Conservation (phyloP, 2,329 filamentous ascomycete genomes). For the Geosmithia flava region DNA sequence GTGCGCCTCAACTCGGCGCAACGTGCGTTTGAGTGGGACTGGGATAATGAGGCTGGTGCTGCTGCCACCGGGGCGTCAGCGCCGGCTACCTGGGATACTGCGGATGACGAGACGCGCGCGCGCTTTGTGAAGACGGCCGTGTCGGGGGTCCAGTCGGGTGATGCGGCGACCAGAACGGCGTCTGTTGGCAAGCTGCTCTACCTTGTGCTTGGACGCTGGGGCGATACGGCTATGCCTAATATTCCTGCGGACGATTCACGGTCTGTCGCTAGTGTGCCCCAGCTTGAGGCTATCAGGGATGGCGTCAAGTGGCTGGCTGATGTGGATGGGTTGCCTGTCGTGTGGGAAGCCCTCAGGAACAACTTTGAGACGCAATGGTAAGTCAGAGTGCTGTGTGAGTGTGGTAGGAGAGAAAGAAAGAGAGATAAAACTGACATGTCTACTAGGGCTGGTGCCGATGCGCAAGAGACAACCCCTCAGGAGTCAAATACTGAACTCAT, state of each 20-base stretch:
- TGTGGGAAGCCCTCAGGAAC: slow-evolving; percentile 37
- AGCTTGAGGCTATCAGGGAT: slow-evolving; percentile 46
- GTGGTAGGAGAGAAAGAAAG: too few relatives aligned
- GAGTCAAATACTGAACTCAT: slow-evolving; percentile 47
- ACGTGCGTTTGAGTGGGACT: slow-evolving; percentile 65
- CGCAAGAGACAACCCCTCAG: slow-evolving; percentile 27
- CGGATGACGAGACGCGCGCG: slow-evolving; percentile 39
- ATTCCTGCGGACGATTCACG: slow-evolving; percentile 26
- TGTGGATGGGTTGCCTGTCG: slow-evolving; percentile 33
- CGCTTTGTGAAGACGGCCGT: slow-evolving; percentile 47
- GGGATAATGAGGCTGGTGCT: slow-evolving; percentile 33
- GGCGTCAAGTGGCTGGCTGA: slow-evolving; percentile 38
- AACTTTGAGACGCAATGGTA: slow-evolving; percentile 43
- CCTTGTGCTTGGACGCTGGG: slow-evolving; percentile 58
- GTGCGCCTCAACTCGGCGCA: slow-evolving; percentile 65
- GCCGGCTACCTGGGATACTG: slow-evolving; percentile 48
- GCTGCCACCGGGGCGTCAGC: neutral
- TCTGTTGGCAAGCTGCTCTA: slow-evolving; percentile 47
- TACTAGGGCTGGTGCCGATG: slow-evolving; percentile 31
- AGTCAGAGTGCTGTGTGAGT: too few relatives aligned
- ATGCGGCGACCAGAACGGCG: slow-evolving; percentile 35
- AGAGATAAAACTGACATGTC: slow-evolving; percentile 16
- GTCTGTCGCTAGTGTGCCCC: slow-evolving; percentile 39
- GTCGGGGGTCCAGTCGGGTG: slow-evolving; percentile 25
- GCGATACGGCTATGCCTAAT: slow-evolving; percentile 45